Evolutionary conservation across 2,329 filamentous ascomycete genomes (phyloP), one percentile per base, ranked within the genome.

Genomic region (Phyllachora maydis): DNA sequence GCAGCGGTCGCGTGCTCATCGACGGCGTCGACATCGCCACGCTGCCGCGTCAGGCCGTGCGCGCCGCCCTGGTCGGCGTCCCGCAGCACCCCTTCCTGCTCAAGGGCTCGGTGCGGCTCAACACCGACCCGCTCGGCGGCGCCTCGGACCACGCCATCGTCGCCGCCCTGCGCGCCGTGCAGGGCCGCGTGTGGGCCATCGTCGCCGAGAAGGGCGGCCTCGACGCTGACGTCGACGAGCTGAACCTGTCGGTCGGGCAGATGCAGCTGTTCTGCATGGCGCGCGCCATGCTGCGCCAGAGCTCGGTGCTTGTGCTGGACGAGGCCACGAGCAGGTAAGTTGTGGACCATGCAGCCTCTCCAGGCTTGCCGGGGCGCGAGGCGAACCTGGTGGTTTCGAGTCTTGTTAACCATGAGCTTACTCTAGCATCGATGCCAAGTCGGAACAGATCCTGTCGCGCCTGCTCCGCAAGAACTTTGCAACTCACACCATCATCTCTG

Each of bases 361-460:
- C 17, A 12, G 11, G n/a, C 16, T n/a, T n/a, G n/a, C n/a, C n/a
- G n/a, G n/a, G n/a, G n/a, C n/a, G n/a, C n/a, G n/a, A n/a, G n/a
- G n/a, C n/a, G n/a, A n/a, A n/a, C n/a, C n/a, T n/a, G n/a, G n/a
- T n/a, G n/a, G n/a, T n/a, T n/a, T n/a, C n/a, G 12, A n/a, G 14
- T 14, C 11, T 18, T 4, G 16, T 7, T 14, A 12, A 13, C 1
- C 6, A 11, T 19, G 13, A 19, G 8, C 11, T n/a, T 6, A 4
- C 11, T 25, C 11, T 19, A 65, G 56, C 27, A 54, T 71, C 19
- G 66, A 72, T 32, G 42, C 45, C 9, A 50, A 56, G 26, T 67
- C 65, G 1, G 65, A 71, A 28, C 45, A 52, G 19, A 41, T 52
- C 8, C 61, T 70, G 41, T 59, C 67, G 33, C 42, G 46, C 5